Conservation (phyloP, 148 eudicot species). For the Agrostemma githago region DNA sequence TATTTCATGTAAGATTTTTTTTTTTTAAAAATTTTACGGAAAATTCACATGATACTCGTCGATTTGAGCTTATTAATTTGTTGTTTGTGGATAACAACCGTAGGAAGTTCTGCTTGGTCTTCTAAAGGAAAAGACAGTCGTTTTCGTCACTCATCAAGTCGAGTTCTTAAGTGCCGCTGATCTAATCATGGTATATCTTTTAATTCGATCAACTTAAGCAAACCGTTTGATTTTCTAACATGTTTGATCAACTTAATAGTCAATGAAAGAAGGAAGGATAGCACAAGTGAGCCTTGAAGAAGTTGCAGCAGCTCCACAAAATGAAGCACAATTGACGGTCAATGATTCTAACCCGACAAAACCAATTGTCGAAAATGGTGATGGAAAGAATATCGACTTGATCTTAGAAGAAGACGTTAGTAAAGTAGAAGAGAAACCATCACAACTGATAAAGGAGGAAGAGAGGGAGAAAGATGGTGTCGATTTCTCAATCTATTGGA, state of each 20-base stretch:
- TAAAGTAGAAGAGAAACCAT: not conserved
- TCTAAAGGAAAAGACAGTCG: conserved; percentile 8
- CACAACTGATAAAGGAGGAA: conserved; percentile 17
- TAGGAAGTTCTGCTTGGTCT: conserved; percentile 17
- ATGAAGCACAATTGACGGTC: not conserved
- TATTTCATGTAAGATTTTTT: conserved; percentile 28
- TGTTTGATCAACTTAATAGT: conserved; percentile 1
- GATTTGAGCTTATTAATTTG: too few species aligned
- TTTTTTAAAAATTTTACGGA: not conserved
- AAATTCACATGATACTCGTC: too few species aligned
- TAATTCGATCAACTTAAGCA: not conserved
- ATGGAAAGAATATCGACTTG: not conserved
- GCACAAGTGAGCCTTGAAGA: not conserved
- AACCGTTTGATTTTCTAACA: too few species aligned
- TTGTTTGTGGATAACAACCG: not conserved
- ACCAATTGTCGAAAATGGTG: not conserved
- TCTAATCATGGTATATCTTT: conserved; percentile 5
- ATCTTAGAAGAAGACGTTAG: not conserved
- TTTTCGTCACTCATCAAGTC: conserved; percentile 25
- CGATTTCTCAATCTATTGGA: conserved; percentile 18
- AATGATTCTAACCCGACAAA: not conserved
- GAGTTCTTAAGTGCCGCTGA: conserved; percentile 18
- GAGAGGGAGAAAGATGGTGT: conserved; percentile 15
- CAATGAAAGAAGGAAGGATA: conserved; percentile 17
- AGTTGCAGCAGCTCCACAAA: not conserved